phyloP scores from a whole-genome alignment of 2,329 filamentous ascomycete species.

The Fusarium sp. region DNA sequence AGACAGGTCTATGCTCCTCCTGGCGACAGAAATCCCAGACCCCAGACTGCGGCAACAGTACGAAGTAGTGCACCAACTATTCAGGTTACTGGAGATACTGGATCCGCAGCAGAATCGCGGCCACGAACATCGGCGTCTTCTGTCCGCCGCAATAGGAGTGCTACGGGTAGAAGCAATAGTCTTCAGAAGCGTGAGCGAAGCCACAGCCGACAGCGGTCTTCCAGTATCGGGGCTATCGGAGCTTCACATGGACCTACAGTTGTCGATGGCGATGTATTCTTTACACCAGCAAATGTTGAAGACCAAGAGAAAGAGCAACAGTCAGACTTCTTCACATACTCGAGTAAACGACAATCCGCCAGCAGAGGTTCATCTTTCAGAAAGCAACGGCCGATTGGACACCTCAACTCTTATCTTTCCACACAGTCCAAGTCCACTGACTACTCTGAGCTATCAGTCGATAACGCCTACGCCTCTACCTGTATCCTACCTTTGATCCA shows the following conservation, averaged over 20 bases:
- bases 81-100: constrained; percentile 77
- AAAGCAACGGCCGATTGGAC: constrained; percentile 56
- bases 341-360: constrained; percentile 54
- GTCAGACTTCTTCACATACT: constrained; percentile 58
- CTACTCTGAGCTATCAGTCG: constrained; percentile 53
- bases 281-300: constrained; percentile 59
- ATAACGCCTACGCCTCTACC: constrained; percentile 58
- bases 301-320: constrained; percentile 51
- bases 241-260: constrained; percentile 52
- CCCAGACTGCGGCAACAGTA: constrained; percentile 57
- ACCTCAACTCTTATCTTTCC: constrained; percentile 60
- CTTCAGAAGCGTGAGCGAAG: constrained; percentile 65
- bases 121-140: constrained; percentile 49
- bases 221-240: constrained; percentile 55
- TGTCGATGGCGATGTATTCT: constrained; percentile 63
- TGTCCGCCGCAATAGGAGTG: constrained; percentile 55
- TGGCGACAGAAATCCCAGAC: constrained; percentile 52
- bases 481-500: constrained; percentile 63
- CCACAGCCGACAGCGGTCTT: constrained; percentile 58
- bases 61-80: constrained; percentile 72
- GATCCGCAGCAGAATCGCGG: constrained; percentile 51
- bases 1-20: constrained; percentile 53
- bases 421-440: constrained; percentile 55
- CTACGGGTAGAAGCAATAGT: constrained; percentile 62
- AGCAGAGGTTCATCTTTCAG: constrained; percentile 56